phyloP scores from a whole-genome alignment of 768 basidiomycete species.

The Termitomyces bulborhizus region DNA sequence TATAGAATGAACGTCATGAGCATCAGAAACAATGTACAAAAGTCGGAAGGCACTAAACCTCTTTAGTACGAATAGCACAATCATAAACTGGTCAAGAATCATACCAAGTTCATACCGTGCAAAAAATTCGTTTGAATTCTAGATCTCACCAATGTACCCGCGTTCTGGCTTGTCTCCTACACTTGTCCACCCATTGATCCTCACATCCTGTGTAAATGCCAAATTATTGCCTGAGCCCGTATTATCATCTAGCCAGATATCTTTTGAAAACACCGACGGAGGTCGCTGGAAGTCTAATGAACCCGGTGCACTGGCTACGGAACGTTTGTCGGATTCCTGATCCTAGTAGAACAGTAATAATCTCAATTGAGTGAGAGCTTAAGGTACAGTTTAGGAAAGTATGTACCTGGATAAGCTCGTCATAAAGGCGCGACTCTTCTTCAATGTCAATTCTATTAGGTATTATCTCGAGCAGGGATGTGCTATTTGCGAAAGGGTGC shows the following conservation, averaged over 20 bases:
- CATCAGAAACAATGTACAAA: background rate
- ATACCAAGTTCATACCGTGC: background rate
- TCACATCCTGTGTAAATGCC: slow-evolving; percentile 60
- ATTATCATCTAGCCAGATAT: slow-evolving; percentile 67
- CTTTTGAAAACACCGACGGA: slow-evolving; percentile 57
- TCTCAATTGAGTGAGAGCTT: background rate
- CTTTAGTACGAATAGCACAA: slow-evolving; percentile 61
- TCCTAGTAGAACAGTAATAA: slow-evolving; percentile 6
- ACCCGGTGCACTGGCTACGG: slow-evolving; percentile 17
- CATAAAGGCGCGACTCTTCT: slow-evolving; percentile 62
- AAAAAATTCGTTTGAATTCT: background rate
- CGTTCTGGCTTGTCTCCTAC: slow-evolving; percentile 61
- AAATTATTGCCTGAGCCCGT: slow-evolving; percentile 44
- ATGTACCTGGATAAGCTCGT: slow-evolving; percentile 43
- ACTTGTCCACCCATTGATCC: slow-evolving; percentile 64
- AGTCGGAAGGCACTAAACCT: slow-evolving; percentile 22
- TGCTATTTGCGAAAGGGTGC: slow-evolving; percentile 43
- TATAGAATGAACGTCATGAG: slow-evolving; percentile 16
- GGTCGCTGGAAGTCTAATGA: slow-evolving; percentile 24
- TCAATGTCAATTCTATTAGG: slow-evolving; percentile 58
- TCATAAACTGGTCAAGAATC: slow-evolving; percentile 50
- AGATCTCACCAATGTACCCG: slow-evolving; percentile 54
- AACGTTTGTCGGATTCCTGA: slow-evolving; percentile 4
- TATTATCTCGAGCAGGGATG: slow-evolving; percentile 46
- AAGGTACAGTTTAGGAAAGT: background rate